Base-by-base conservation (phyloP, 2,329 filamentous ascomycete species). In the Trichoderma harzianum region DNA sequence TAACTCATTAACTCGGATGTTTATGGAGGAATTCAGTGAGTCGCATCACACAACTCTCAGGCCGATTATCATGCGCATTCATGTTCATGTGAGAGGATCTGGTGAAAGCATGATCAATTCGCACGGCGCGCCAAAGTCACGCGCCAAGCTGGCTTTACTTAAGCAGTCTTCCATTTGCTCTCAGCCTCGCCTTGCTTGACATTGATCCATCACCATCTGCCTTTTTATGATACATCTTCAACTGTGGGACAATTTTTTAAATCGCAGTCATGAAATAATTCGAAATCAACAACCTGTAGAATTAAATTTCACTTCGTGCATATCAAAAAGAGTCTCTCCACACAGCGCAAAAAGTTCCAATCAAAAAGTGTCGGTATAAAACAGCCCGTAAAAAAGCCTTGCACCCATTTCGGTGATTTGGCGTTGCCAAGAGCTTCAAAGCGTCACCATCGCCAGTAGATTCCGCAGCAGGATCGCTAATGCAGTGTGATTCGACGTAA, bases 71-170 rank as follows among this genome's bases (percentile, higher is more conserved):
- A 51, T 24, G 14, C 21, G 21, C 14, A n/a, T 21, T 32, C 57
- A 34, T 30, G 61, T 53, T 58, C 69, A 60, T 65, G 62, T 66
- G 69, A 71, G 69, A 47, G 24, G 51, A 24, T 66, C 11, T 30
- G n/a, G 14, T 51, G 30, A 60, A 51, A 55, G 32, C 43, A 63
- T 55, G 60, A 43, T 55, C 24, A 62, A 26, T 26, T 43, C 28
- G 32, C 26, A 61, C 43, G 57, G 51, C 51, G 57, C 57, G 68
- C 67, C 26, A 51, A 62, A 53, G 67, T 69, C 67, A 69, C 67
- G 67, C 65, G 65, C 67, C 39, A 51, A 53, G 39, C 67, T n/a
- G 30, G 39, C 39, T 69, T 62, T 69, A 69, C 57, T 69, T 69
- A 53, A 62, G 67, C 67, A 67, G 26, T 43, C 6, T 11, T 21